A percentile compares a stretch with the other conserved stretches of the same genome.
Evolutionary conservation across 768 basidiomycete genomes (phyloP).

Genomic region (Tylopilus sp.): DNA sequence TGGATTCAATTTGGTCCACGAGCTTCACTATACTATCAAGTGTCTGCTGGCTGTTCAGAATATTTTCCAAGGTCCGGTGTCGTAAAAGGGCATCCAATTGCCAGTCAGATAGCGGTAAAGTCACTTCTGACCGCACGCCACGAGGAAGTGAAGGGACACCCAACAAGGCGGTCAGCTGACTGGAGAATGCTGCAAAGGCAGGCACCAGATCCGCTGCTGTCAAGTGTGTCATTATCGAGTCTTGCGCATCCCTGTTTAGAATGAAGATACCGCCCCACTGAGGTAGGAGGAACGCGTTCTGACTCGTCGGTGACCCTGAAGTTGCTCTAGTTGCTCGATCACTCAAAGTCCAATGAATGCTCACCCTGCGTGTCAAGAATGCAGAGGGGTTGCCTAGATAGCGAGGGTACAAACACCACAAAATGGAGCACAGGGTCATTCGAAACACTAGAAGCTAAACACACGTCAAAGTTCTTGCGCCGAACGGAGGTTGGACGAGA

Average conservation of each 20-base stretch:
- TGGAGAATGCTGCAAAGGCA: constrained; percentile 61
- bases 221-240: constrained; percentile 23
- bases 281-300: constrained; percentile 80
- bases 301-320: constrained; percentile 46
- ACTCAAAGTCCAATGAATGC: constrained; percentile 7
- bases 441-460: constrained; percentile 81
- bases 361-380: constrained; percentile 58
- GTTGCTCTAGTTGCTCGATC: constrained; percentile 7
- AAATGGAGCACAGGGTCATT: constrained; percentile 95
- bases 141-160: constrained; percentile 67
- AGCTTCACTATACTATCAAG: constrained; percentile 80
- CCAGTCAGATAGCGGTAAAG: constrained; percentile 56
- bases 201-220: constrained; percentile 43
- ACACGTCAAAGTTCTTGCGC: constrained; percentile 4
- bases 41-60: constrained; percentile 64
- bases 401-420: constrained; percentile 80
- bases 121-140: constrained; percentile 35
- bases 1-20: constrained; percentile 82
- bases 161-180: constrained; percentile 75
- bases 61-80: constrained; percentile 66
- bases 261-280: constrained; percentile 93
- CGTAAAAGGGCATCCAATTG: constrained; percentile 80
- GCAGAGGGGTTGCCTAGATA: constrained; percentile 61
- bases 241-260: constrained; percentile 49
- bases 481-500: constrained; percentile 14